These are phyloP conservation scores for Suhomyces sp. DNA, from an alignment of 805 yeast species.

Conservation along the genomic window DNA sequence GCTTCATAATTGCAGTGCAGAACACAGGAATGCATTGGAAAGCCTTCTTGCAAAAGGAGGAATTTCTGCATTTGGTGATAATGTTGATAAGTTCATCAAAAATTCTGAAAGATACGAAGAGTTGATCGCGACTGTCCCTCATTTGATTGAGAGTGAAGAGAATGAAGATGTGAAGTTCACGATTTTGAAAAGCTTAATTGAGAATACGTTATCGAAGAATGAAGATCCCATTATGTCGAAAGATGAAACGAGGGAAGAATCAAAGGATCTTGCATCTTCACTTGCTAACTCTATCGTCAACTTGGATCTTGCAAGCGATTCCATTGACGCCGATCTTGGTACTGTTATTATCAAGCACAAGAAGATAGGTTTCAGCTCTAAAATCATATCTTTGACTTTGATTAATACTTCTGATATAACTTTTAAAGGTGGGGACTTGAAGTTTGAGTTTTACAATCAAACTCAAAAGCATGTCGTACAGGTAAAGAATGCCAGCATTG, in stretches of 20 bases:
- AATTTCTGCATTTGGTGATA: conserved; percentile 15
- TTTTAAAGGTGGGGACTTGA: conserved; percentile 29
- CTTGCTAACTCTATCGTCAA: neutral
- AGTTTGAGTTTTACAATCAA: conserved; percentile 25
- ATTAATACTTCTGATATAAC: conserved; percentile 19
- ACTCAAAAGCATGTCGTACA: conserved; percentile 13
- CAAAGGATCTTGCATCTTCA: no score
- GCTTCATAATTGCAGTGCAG: conserved; percentile 17
- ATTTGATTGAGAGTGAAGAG: conserved; percentile 5
- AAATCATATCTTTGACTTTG: conserved; percentile 24
- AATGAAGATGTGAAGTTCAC: conserved; percentile 25
- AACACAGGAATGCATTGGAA: conserved; percentile 14
- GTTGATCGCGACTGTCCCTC: conserved; percentile 16
- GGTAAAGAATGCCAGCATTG: conserved; percentile 25
- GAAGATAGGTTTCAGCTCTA: conserved; percentile 16
- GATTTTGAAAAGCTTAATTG: conserved; percentile 20
- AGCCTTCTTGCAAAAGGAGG: conserved; percentile 15
- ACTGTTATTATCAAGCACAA: conserved; percentile 15
- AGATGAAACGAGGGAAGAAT: no score
- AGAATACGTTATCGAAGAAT: no score
- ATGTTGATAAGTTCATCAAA: conserved; percentile 16
- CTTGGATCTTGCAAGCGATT: no score
- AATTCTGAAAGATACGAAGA: conserved; percentile 25
- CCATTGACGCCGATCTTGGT: no score
- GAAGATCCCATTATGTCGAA: no score